Evolutionary conservation across 768 basidiomycete species (phyloP).

Genomic region (Suillus lakei): DNA sequence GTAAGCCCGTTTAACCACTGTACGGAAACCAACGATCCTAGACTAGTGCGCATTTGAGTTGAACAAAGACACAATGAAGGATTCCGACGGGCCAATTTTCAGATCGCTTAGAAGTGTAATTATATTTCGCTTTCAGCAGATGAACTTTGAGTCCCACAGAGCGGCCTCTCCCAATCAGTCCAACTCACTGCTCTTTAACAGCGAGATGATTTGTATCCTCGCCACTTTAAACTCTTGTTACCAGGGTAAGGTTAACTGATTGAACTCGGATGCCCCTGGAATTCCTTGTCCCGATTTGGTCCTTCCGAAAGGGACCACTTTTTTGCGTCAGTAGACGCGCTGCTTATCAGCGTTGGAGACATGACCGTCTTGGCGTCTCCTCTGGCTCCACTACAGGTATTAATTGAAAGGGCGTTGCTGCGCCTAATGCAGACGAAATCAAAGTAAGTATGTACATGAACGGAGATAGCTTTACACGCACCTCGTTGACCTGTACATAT

Average conservation of each 20-base stretch:
- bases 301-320: constrained; percentile 39
- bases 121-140: constrained; percentile 25
- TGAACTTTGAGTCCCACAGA: constrained; percentile 58
- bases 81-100: not conserved
- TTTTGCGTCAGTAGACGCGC: constrained; percentile 9
- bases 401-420: not conserved
- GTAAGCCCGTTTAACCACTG: not conserved
- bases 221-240: constrained; percentile 60
- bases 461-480: constrained; percentile 10
- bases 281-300: constrained; percentile 51
- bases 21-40: not conserved
- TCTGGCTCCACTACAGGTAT: constrained; percentile 8
- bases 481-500: constrained; percentile 11
- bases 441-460: constrained; percentile 16
- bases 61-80: not conserved
- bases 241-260: constrained; percentile 50
- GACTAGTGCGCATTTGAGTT: not conserved
- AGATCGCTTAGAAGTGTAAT: no score
- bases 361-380: constrained; percentile 44
- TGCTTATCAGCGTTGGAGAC: constrained; percentile 44
- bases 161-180: constrained; percentile 47
- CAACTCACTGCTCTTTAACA: constrained; percentile 51
- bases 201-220: constrained; percentile 56
- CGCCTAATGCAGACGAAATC: constrained; percentile 5
- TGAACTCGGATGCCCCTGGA: constrained; percentile 51